A percentile compares a stretch with the other conserved stretches of the same genome.
These are phyloP conservation scores for Simplicillium sp. DNA, from an alignment of 2,329 filamentous ascomycete species.

Conservation along the genomic window DNA sequence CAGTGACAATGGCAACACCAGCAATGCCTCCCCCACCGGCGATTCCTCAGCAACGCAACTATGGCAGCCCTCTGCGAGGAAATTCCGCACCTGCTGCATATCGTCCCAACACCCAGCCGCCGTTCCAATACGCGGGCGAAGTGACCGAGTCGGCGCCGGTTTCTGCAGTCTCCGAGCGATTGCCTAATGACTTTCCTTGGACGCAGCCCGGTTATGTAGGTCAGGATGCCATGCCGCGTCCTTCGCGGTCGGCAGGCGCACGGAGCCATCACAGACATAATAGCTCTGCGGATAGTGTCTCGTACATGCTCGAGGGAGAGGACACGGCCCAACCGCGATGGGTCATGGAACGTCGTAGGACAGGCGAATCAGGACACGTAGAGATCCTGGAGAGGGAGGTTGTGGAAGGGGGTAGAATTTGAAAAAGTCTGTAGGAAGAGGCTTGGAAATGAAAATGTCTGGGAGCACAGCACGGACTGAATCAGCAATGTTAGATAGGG, in stretches of 20 bases:
- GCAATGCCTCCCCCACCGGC: conserved; percentile 9
- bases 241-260: neutral
- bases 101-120: neutral
- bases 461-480: too few relatives aligned
- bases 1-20: conserved; percentile 32
- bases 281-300: conserved; percentile 58
- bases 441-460: too few relatives aligned
- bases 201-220: neutral
- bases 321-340: conserved; percentile 50
- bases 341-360: conserved; percentile 61
- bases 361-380: conserved; percentile 54
- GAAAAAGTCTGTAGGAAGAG: conserved; percentile 5
- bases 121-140: neutral
- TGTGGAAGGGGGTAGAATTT: conserved; percentile 46
- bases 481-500: too few relatives aligned
- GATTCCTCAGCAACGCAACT: conserved; percentile 5
- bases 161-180: conserved; percentile 2
- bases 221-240: neutral
- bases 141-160: conserved; percentile 4
- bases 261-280: conserved; percentile 37
- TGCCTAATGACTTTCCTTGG: conserved; percentile 5
- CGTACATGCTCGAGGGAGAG: conserved; percentile 57
- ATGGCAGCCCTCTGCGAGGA: conserved; percentile 4
- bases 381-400: conserved; percentile 58
- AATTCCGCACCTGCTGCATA: conserved; percentile 4